Evolutionary conservation across 1,139 yeast genomes (phyloP), one percentile per base, ranked within the genome.

Genomic region (Pichia sp.): DNA sequence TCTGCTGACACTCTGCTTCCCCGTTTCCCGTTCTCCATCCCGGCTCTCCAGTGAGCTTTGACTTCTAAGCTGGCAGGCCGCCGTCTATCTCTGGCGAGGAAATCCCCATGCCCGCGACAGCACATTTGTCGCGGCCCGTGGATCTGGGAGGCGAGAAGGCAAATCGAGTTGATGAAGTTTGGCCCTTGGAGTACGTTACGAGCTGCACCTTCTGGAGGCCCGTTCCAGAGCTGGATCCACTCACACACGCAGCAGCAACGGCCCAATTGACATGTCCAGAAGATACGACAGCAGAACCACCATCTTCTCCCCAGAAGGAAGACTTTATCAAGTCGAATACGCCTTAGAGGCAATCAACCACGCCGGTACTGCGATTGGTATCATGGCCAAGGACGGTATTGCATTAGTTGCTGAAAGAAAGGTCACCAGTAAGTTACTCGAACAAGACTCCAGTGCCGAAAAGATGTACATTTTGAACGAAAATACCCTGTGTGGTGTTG

Each of bases 331-430:
- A 69, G 90, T 93, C 27, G 99, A 93, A 69, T 93, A 93, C 61
- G 99, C 99, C 5, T 82, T 91, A 65, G 99, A 93, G 67, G 97
- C 99, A 42, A 94, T 93, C 58, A 86, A 96, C 40, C 96, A 88
- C 67, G 99, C 99, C 7, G 99, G 99, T 50, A 93, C 98, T 4
- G 96, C 97, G 51, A 86, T 93, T 68, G 99, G 99, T 44, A 85
- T 93, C 49, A 82, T 93, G 65, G 87, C 96, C 39, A 71, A 75
- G 38, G 96, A 93, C 62, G 99, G 99, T 37, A 93, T 94, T 48
- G 98, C 91, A 34, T 76, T 93, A 43, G 96, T 98, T 28, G 96
- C 98, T 47, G 99, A 93, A 68, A 85, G 93, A 70, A 93, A 93
- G 67, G 93, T 91, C 46, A 90, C 97, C 33, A 83, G 93, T 53